Conservation (phyloP, 2,329 filamentous ascomycete species). For the Trichoderma sp. region DNA sequence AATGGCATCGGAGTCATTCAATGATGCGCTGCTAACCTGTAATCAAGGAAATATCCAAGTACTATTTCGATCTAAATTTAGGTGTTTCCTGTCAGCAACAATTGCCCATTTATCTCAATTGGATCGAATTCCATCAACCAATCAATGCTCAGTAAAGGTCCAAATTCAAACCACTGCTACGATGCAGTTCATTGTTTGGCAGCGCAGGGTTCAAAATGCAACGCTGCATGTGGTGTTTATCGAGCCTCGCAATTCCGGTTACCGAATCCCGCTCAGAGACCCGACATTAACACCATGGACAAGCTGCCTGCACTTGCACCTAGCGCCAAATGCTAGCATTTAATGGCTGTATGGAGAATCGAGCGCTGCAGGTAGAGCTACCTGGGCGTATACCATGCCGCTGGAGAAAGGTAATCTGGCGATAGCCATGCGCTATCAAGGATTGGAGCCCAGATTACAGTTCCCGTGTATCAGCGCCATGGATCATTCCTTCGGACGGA, state of each 20-base stretch:
- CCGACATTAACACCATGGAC: slow-evolving; percentile 1
- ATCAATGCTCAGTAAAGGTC: background rate
- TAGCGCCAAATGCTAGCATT: background rate
- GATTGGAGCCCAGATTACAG: background rate
- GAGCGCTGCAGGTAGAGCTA: background rate
- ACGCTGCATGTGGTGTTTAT: background rate
- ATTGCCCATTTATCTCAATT: background rate
- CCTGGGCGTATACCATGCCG: background rate
- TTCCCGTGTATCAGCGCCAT: background rate
- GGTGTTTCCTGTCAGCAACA: background rate
- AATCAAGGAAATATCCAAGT: background rate
- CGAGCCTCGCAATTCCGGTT: slow-evolving; percentile 4
- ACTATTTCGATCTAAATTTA: background rate
- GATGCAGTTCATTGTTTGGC: background rate
- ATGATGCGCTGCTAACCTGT: background rate
- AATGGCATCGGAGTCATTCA: background rate
- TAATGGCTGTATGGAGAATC: background rate
- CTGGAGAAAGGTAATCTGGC: background rate
- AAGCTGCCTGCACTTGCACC: background rate
- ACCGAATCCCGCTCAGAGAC: slow-evolving; percentile 3
- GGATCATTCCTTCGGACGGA: slow-evolving; percentile 11
- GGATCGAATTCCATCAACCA: background rate
- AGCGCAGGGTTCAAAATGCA: background rate
- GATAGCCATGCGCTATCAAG: background rate
- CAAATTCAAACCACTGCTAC: background rate